Base-by-base conservation (phyloP, 306 rosid genomes). In the Hippophae gyantsensis region DNA sequence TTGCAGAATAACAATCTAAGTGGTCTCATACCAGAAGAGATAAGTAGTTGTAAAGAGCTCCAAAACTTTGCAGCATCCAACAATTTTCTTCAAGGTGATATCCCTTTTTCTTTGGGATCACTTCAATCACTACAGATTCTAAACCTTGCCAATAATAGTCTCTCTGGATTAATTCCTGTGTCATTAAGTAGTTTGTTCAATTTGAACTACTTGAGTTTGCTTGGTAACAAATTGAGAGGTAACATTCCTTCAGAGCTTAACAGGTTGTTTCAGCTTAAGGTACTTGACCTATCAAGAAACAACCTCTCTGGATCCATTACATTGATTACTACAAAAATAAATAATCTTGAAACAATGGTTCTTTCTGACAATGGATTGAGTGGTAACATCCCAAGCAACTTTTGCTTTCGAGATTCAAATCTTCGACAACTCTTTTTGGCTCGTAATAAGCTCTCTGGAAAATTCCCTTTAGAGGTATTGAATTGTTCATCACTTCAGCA, bases 141-240 rank as follows among this genome's bases (percentile, higher is more conserved):
- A 66, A 92, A 92, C 60, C 76, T 92, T 14, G 99, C 93, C 14
- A 92, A 92, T 68, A 92, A 92, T 71, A 76, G 71, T 68, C 73
- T 92, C 26, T 83, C 95, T 65, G 99, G 96, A 14, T 61, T 82
- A 50, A 88, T 92, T 77, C 96, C 99, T 42, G 46, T 38, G 10
- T 62, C 77, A 38, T 66, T 92, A 51, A 69, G 86, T 54, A 67
- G 45, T 41, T 87, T 92, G 58, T 76, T 74, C 63, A 83, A 77
- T 56, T 73, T 88, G 78, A 73, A 70, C 60, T 92, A 92, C 81
- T 60, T 92, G 52, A 88, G 75, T 72, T 79, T 92, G 74, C 84
- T 82, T 13, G 95, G 96, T 72, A 92, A 92, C 77, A 74, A 74
- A 62, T 67, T 92, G 48, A 75, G 52, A 48, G 96, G 96, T 1